Conservation (phyloP, 331 rosid genomes). For the Erythrophleum ivorense region DNA sequence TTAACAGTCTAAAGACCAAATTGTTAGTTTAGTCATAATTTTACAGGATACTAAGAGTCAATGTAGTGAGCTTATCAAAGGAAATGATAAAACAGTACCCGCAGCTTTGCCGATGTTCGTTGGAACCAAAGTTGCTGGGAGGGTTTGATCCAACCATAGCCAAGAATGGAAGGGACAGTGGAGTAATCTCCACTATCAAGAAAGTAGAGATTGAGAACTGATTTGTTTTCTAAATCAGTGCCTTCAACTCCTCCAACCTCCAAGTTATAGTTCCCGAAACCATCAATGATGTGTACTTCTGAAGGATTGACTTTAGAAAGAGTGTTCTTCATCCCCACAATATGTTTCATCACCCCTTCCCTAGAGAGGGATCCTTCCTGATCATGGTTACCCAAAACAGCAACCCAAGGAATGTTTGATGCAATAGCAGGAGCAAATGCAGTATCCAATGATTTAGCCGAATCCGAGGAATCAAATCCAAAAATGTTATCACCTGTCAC, state of each 20-base stretch:
- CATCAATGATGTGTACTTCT: constrained; percentile 55
- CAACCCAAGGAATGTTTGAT: constrained; percentile 84
- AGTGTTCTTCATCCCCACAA: constrained; percentile 67
- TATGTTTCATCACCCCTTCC: constrained; percentile 83
- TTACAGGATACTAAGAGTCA: background rate
- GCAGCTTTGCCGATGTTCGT: constrained; percentile 62
- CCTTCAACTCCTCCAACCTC: constrained; percentile 75
- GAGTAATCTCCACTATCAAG: constrained; percentile 95
- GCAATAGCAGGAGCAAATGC: constrained; percentile 82
- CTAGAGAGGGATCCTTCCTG: constrained; percentile 86
- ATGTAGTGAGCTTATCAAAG: constrained; percentile 8
- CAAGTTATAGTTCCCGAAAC: constrained; percentile 85
- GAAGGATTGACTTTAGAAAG: constrained; percentile 72
- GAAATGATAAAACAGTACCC: constrained; percentile 50
- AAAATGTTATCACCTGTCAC: constrained; percentile 74
- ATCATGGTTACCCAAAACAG: constrained; percentile 92
- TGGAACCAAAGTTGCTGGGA: constrained; percentile 89
- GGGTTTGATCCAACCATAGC: constrained; percentile 89
- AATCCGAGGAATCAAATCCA: constrained; percentile 66
- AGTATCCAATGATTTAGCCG: constrained; percentile 70
- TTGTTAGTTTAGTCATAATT: background rate
- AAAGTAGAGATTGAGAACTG: constrained; percentile 82
- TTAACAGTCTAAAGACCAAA: background rate
- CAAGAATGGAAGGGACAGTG: constrained; percentile 61
- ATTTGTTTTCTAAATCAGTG: constrained; percentile 70